These are phyloP conservation scores for Rubia yunnanensis DNA, from an alignment of 257 asterid species.

Conservation along the genomic window DNA sequence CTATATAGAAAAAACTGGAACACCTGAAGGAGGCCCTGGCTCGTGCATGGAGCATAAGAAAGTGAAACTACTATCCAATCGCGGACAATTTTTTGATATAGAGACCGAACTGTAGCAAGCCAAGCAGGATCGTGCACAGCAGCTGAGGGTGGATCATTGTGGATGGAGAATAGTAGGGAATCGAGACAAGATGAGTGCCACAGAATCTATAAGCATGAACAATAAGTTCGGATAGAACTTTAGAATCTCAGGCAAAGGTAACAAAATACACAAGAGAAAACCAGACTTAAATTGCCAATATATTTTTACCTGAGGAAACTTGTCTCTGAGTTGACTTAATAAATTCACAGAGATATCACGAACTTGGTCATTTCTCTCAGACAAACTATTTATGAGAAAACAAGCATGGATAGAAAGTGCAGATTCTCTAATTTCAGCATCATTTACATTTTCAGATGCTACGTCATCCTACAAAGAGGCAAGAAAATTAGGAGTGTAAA, in stretches of 20 bases:
- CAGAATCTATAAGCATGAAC: conserved; percentile 53
- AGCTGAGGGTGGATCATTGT: conserved; percentile 82
- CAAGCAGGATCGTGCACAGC: conserved; percentile 91
- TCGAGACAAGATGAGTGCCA: conserved; percentile 94
- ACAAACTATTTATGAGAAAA: conserved; percentile 84
- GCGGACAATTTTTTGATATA: conserved; percentile 83
- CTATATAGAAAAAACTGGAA: conserved; percentile 2
- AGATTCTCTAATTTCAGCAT: conserved; percentile 72
- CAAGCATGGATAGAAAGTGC: conserved; percentile 84
- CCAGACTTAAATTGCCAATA: conserved; percentile 9
- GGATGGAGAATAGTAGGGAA: conserved; percentile 77
- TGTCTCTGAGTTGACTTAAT: conserved; percentile 84
- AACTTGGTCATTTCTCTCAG: conserved; percentile 90
- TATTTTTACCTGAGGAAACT: conserved; percentile 74
- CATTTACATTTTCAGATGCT: conserved; percentile 74
- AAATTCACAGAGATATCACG: conserved; percentile 74
- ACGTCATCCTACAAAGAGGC: conserved; percentile 66
- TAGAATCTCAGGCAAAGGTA: conserved; percentile 18
- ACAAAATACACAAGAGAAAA: conserved; percentile 13
- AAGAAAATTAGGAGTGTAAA: conserved; percentile 18
- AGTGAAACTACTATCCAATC: conserved; percentile 94
- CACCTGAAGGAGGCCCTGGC: conserved; percentile 99
- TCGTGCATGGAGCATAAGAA: conserved; percentile 97
- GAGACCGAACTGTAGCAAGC: conserved; percentile 77
- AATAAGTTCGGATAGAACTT: conserved; percentile 12